phyloP scores from a whole-genome alignment of 2,329 filamentous ascomycete genomes.

The Aspergillus candidus region DNA sequence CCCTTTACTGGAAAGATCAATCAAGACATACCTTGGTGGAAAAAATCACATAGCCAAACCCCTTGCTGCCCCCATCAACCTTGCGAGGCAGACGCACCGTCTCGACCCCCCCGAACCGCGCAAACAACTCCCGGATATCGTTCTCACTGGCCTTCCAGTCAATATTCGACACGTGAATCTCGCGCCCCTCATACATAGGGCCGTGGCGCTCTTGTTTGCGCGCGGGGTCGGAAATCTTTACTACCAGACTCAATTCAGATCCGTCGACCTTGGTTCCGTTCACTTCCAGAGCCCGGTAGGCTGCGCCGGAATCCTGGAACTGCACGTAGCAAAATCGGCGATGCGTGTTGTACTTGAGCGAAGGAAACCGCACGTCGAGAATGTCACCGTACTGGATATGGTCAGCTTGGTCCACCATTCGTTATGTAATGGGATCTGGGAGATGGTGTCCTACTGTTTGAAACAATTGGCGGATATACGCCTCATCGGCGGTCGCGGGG shows the following conservation, averaged over 20 bases:
- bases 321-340: constrained; percentile 94
- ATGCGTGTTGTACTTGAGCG: constrained; percentile 78
- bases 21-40: constrained; percentile 49
- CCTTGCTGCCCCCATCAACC: constrained; percentile 62
- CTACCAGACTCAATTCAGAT: constrained; percentile 58
- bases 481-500: constrained; percentile 50
- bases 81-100: constrained; percentile 65
- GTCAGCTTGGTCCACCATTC: constrained; percentile 7
- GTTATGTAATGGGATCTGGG: background rate
- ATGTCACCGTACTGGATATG: constrained; percentile 63
- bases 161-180: constrained; percentile 71
- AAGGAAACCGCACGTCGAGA: constrained; percentile 80
- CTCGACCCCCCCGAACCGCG: constrained; percentile 68
- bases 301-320: constrained; percentile 65
- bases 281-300: constrained; percentile 64
- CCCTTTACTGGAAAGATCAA: background rate
- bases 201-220: constrained; percentile 73
- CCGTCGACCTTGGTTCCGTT: constrained; percentile 65
- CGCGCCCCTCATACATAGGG: constrained; percentile 77
- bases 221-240: constrained; percentile 77
- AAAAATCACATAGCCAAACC: constrained; percentile 76
- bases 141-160: constrained; percentile 57
- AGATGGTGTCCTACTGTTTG: constrained; percentile 39
- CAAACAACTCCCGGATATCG: constrained; percentile 66
- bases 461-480: constrained; percentile 52